A percentile compares a stretch with the other conserved stretches of the same genome.
Evolutionary conservation across 495 filamentous ascomycete genomes (phyloP).

Genomic region (Aspergillus steynii): DNA sequence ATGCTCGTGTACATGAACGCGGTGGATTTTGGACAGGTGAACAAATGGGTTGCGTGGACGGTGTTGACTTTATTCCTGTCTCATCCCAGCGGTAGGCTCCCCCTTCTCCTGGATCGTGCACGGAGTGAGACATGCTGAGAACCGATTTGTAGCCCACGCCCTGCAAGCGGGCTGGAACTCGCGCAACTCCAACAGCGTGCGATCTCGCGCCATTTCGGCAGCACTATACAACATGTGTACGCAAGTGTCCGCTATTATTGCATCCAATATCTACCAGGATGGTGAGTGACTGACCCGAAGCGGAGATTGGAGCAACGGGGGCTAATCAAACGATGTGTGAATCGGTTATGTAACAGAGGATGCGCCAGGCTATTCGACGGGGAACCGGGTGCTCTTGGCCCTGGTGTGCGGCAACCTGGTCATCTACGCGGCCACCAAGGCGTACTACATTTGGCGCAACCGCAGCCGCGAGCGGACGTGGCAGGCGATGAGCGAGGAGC

Average conservation of each 20-base stretch:
- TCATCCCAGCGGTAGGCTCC: constrained; percentile 54
- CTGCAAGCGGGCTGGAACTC: constrained; percentile 42
- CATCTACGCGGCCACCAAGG: constrained; percentile 39
- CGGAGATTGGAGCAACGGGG: not conserved
- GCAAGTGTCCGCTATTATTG: constrained; percentile 52
- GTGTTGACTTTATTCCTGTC: constrained; percentile 58
- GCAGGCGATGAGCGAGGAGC: constrained; percentile 27
- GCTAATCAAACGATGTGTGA: not conserved
- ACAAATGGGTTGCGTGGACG: constrained; percentile 56
- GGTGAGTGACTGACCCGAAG: constrained; percentile 24
- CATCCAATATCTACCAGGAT: constrained; percentile 56
- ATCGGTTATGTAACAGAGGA: constrained; percentile 43
- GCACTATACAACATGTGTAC: constrained; percentile 58
- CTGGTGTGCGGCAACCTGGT: constrained; percentile 46
- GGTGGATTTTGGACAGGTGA: constrained; percentile 41
- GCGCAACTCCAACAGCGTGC: constrained; percentile 58
- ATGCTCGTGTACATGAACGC: constrained; percentile 56
- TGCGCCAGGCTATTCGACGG: constrained; percentile 53
- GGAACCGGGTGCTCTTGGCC: constrained; percentile 51
- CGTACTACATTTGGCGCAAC: constrained; percentile 45
- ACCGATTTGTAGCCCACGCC: constrained; percentile 25
- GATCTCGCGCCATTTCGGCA: constrained; percentile 55
- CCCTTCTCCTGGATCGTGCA: not conserved
- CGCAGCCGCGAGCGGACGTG: constrained; percentile 29
- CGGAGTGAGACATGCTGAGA: not conserved